Percentiles rank a stretch among this genome's conserved stretches.
These are phyloP conservation scores for Komagataella pseudopastoris DNA, from an alignment of 805 yeast genomes.

Conservation along the genomic window DNA sequence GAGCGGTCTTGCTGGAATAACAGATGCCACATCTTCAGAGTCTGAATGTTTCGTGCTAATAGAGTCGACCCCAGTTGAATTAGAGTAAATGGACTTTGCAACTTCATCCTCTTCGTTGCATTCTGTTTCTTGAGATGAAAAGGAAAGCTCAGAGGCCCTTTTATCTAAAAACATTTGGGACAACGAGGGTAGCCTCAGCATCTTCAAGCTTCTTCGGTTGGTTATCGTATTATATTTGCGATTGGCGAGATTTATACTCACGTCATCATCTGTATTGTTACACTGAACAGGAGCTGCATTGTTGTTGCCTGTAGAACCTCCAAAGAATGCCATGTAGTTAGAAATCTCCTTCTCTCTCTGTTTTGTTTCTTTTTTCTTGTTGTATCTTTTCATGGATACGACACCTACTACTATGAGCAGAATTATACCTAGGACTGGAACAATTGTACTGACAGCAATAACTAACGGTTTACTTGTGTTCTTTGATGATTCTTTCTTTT, in stretches of 20 bases:
- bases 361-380: conserved; percentile 12
- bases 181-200: not conserved
- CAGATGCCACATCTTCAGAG: not conserved
- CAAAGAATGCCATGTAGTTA: conserved; percentile 17
- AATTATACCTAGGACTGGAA: conserved; percentile 25
- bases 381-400: conserved; percentile 14
- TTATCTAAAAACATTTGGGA: not conserved
- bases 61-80: not conserved
- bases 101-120: not conserved
- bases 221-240: not conserved
- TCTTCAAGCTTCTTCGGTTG: not conserved
- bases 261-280: not conserved
- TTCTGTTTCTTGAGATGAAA: not conserved
- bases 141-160: not conserved
- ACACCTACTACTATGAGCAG: conserved; percentile 17
- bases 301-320: not conserved
- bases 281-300: not conserved
- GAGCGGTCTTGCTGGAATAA: not conserved
- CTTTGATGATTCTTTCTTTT: conserved; percentile 4
- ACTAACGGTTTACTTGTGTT: conserved; percentile 15
- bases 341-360: conserved; percentile 15
- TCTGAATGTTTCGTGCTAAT: not conserved
- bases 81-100: not conserved
- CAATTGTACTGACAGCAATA: conserved; percentile 31
- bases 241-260: not conserved